Evolutionary conservation across 805 yeast genomes (phyloP).

Genomic region (Kuraishia hungarica): DNA sequence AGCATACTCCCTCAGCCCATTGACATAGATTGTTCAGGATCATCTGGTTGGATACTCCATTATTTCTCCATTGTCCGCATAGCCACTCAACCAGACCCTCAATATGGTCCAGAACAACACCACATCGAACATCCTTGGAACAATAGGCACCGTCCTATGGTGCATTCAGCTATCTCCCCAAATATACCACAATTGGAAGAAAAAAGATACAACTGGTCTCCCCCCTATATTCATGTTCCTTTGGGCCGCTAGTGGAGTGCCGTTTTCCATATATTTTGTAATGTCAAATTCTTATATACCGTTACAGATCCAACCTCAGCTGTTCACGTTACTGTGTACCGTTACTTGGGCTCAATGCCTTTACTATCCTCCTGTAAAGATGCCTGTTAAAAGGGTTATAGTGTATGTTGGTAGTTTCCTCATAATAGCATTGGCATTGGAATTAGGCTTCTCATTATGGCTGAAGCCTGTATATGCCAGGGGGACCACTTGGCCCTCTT

Average conservation of each 20-base stretch:
- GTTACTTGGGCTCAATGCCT: slow-evolving; percentile 58
- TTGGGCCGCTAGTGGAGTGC: slow-evolving; percentile 76
- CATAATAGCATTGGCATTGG: slow-evolving; percentile 44
- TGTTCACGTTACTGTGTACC: slow-evolving; percentile 64
- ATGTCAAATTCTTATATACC: slow-evolving; percentile 67
- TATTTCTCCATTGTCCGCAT: too few species aligned
- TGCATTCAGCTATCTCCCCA: slow-evolving; percentile 86
- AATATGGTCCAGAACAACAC: slow-evolving; percentile 10
- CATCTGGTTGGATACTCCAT: too few species aligned
- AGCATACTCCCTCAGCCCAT: too few species aligned
- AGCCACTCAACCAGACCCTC: background rate
- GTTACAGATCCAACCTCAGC: slow-evolving; percentile 78
- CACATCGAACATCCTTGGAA: slow-evolving; percentile 72
- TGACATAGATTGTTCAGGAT: too few species aligned
- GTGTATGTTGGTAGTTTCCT: slow-evolving; percentile 28
- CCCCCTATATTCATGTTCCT: slow-evolving; percentile 84
- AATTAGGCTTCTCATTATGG: slow-evolving; percentile 66
- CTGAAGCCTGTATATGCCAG: slow-evolving; percentile 43
- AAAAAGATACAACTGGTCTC: slow-evolving; percentile 81
- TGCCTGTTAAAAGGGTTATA: slow-evolving; percentile 26
- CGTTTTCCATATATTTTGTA: slow-evolving; percentile 79
- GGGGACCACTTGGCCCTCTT: slow-evolving; percentile 60
- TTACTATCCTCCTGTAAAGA: slow-evolving; percentile 61
- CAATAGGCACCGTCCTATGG: slow-evolving; percentile 90
- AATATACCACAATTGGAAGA: slow-evolving; percentile 52